phyloP scores from a whole-genome alignment of 768 basidiomycete species.

The Tulasnella calospora region DNA sequence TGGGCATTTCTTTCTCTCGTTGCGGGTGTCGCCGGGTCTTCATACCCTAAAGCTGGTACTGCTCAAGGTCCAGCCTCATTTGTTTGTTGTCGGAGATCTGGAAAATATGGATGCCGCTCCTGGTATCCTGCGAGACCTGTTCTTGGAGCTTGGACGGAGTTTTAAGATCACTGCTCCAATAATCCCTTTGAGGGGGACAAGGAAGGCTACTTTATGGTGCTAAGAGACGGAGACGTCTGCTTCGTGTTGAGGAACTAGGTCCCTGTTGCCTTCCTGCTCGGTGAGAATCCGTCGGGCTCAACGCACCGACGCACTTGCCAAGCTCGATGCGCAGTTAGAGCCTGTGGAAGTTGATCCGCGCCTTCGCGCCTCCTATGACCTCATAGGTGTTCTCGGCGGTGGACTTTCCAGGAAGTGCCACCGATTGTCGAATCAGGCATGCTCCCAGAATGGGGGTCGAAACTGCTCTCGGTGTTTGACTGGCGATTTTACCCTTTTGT shows the following conservation, averaged over 20 bases:
- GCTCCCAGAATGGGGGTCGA: background rate
- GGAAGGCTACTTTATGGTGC: background rate
- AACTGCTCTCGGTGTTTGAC: background rate
- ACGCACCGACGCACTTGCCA: background rate
- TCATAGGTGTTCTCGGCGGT: slow-evolving; percentile 3
- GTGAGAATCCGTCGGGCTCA: background rate
- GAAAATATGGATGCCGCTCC: background rate
- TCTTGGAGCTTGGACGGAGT: background rate
- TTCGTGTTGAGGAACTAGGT: background rate
- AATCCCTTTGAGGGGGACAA: background rate
- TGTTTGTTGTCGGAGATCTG: background rate
- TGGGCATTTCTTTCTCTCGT: background rate
- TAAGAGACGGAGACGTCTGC: background rate
- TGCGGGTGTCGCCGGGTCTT: background rate
- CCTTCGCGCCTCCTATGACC: background rate
- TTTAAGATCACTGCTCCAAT: background rate
- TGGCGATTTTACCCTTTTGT: background rate
- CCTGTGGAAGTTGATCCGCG: background rate
- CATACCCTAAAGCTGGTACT: slow-evolving; percentile 3
- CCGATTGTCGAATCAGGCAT: background rate
- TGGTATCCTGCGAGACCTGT: background rate
- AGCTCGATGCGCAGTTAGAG: slow-evolving; percentile 5
- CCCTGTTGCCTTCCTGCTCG: background rate
- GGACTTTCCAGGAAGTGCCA: background rate
- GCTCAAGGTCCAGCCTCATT: background rate